A percentile compares a stretch with the other conserved stretches of the same genome.
Conservation (phyloP, 179 eudicot genomes). For the Heliamphora pulchella region DNA sequence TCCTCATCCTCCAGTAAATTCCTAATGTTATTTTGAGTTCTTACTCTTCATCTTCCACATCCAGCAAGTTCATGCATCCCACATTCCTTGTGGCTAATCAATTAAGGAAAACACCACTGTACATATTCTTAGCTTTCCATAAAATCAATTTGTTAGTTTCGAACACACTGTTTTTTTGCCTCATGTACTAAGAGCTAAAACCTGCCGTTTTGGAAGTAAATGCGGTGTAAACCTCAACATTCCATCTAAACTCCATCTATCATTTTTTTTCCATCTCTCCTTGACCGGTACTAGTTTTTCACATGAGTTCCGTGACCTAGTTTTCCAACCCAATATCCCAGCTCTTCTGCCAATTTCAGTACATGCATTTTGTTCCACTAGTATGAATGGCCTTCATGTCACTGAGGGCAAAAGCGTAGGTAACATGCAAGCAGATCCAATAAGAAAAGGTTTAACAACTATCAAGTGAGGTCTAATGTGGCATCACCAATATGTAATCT, state of each 20-base stretch:
- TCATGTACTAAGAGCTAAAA: background rate
- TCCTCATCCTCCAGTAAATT: background rate
- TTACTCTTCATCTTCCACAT: background rate
- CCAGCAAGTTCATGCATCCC: slow-evolving; percentile 4
- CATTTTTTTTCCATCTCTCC: background rate
- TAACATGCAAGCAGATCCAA: background rate
- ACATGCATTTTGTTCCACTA: background rate
- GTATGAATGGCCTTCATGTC: background rate
- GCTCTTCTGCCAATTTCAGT: slow-evolving; percentile 3
- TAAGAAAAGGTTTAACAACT: background rate
- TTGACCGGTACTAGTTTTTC: background rate
- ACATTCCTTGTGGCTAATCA: background rate
- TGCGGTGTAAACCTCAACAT: background rate
- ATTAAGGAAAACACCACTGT: background rate
- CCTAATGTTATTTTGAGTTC: background rate
- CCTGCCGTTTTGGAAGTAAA: background rate
- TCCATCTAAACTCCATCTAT: background rate
- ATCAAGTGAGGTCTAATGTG: background rate
- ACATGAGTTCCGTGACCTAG: background rate
- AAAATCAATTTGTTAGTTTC: slow-evolving; percentile 9
- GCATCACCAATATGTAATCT: background rate
- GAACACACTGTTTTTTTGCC: background rate
- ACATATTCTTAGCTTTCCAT: background rate
- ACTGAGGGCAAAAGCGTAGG: background rate
- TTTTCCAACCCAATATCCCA: background rate